Evolutionary conservation across 495 filamentous ascomycete species (phyloP).

Genomic region (Annulohypoxylon stygium): DNA sequence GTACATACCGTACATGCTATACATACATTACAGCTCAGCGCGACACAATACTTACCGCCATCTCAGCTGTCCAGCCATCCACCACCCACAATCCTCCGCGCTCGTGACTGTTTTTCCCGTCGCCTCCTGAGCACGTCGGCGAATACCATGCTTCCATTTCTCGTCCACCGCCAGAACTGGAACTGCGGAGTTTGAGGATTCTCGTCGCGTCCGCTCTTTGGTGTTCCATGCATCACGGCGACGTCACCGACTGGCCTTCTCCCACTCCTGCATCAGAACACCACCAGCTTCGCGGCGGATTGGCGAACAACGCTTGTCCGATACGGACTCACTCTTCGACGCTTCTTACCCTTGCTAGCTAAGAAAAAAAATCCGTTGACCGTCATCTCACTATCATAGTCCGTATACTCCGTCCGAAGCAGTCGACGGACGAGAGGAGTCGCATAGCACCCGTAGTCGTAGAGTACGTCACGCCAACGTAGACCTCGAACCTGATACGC

Average conservation of each 20-base stretch:
- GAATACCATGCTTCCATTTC: constrained; percentile 25
- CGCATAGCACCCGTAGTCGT: not conserved
- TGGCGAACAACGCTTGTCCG: constrained; percentile 8
- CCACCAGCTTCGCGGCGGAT: constrained; percentile 8
- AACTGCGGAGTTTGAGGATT: constrained; percentile 15
- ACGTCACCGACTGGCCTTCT: constrained; percentile 30
- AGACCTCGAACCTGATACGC: constrained; percentile 9
- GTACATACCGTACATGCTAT: not conserved
- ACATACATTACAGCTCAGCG: constrained; percentile 41
- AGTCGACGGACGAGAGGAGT: not conserved
- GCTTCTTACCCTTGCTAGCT: constrained; percentile 12
- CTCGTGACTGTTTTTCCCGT: constrained; percentile 39
- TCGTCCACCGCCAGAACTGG: constrained; percentile 37
- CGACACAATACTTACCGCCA: constrained; percentile 46
- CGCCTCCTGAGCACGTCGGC: constrained; percentile 25
- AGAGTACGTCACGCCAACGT: constrained; percentile 5
- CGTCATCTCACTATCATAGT: not conserved
- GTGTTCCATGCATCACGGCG: constrained; percentile 35
- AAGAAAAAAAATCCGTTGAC: not conserved
- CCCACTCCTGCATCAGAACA: not conserved
- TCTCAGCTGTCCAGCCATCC: constrained; percentile 41
- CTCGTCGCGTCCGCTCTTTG: constrained; percentile 39
- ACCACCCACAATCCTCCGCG: constrained; percentile 29
- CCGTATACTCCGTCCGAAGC: not conserved
- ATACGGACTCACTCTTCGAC: constrained; percentile 17